Base-by-base conservation (phyloP, 129 eudicot genomes). In the Saposhnikovia divaricata region DNA sequence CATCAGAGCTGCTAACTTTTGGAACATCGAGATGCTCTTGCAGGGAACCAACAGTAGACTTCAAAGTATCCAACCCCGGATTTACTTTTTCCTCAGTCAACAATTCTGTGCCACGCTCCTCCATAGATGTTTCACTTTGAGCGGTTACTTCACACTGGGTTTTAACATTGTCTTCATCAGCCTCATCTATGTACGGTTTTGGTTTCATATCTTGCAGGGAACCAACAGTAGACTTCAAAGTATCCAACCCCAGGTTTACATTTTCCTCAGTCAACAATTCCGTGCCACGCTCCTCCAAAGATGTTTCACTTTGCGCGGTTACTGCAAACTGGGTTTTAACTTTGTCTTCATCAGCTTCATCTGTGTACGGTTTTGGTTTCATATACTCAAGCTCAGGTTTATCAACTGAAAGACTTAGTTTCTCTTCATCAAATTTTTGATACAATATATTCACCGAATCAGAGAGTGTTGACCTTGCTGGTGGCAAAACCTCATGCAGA, bases 401-500 rank as follows among this genome's bases (percentile, higher is more conserved):
- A 77, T 86, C 88, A 71, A 79, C 87, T 34, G 85, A 53, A 66
- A 78, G 53, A 77, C 81, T 59, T 66, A 80, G 80, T 78, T 87
- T 88, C 71, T 89, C 97, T 82, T 88, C 91, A 68, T 91, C 96
- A 77, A 94, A 85, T 83, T 91, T 90, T 78, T 87, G 81, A 77
- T 89, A 86, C 84, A 94, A 63, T 72, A 82, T 50, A 83, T 74
- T 81, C n/a, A 90, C 87, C 8, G 97, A 89, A 77, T 85, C 88
- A 81, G 88, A 86, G 18, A 90, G 88, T 40, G 87, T 93, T 5
- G 95, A 83, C 31, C 73, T 85, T 69, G 89, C 65, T 50, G 72
- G 50, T 0, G 96, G 96, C 77, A 89, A 86, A 85, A 95, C 88
- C 90, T 95, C 99, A 79, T 95, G 97, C 86, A 95, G 97, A 81